These are phyloP conservation scores for Tolypocladium capitatum DNA, from an alignment of 2,329 filamentous ascomycete species.

Conservation along the genomic window DNA sequence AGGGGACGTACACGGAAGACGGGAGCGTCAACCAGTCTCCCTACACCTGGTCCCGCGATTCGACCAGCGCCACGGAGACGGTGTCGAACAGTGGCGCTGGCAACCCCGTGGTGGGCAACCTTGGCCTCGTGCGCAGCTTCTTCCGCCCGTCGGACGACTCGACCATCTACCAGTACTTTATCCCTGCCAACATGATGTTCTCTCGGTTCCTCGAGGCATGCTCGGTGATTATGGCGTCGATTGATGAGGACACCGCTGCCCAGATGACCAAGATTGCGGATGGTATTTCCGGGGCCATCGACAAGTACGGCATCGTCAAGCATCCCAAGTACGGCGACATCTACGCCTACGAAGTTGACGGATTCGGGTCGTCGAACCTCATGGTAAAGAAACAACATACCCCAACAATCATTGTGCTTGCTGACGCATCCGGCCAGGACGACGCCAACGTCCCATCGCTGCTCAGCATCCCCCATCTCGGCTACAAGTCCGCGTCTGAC, in stretches of 20 bases:
- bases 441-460: slow-evolving; percentile 51
- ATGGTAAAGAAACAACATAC: slow-evolving; percentile 29
- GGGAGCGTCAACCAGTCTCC: slow-evolving; percentile 40
- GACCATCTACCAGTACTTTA: slow-evolving; percentile 72
- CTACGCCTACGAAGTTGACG: slow-evolving; percentile 59
- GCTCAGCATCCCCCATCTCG: slow-evolving; percentile 46
- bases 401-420: too few relatives aligned
- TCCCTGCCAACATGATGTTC: slow-evolving; percentile 84
- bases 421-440: slow-evolving; percentile 23
- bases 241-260: slow-evolving; percentile 36
- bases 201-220: slow-evolving; percentile 44
- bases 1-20: slow-evolving; percentile 57
- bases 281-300: slow-evolving; percentile 50
- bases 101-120: slow-evolving; percentile 66
- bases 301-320: slow-evolving; percentile 51
- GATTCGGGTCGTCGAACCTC: slow-evolving; percentile 45
- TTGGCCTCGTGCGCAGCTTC: slow-evolving; percentile 71
- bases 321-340: slow-evolving; percentile 50
- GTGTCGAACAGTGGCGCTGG: slow-evolving; percentile 64
- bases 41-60: slow-evolving; percentile 68
- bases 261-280: slow-evolving; percentile 45
- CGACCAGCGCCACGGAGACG: slow-evolving; percentile 66
- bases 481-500: slow-evolving; percentile 44
- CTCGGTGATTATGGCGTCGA: slow-evolving; percentile 28
- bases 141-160: slow-evolving; percentile 88